These are phyloP conservation scores for Theileria sp. DNA, from an alignment of 169 alveolate genomes.

Conservation along the genomic window DNA sequence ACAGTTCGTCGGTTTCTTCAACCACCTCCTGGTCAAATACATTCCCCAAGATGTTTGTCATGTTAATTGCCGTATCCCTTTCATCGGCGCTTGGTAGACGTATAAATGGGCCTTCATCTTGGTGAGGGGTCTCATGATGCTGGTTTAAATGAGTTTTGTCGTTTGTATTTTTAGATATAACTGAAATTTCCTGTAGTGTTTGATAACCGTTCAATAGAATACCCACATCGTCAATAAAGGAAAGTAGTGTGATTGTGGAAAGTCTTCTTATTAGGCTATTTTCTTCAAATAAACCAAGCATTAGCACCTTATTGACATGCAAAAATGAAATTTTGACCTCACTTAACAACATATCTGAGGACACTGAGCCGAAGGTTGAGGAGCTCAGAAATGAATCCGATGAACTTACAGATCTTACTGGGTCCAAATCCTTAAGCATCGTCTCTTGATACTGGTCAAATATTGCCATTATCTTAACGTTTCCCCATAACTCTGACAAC, in stretches of 20 bases:
- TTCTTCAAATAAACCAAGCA: constrained; percentile 47
- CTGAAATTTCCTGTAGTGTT: constrained; percentile 57
- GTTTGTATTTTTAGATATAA: constrained; percentile 28
- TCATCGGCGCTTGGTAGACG: not conserved
- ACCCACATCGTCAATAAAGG: constrained; percentile 64
- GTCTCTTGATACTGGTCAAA: constrained; percentile 61
- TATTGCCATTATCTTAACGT: constrained; percentile 58
- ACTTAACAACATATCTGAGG: constrained; percentile 54
- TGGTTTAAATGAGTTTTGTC: not conserved
- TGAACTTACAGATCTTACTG: constrained; percentile 44
- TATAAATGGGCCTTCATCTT: not conserved
- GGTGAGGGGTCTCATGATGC: not conserved
- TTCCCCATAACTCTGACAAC: constrained; percentile 64
- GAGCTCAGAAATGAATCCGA: constrained; percentile 23
- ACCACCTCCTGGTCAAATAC: constrained; percentile 1
- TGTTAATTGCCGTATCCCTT: not conserved
- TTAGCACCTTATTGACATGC: constrained; percentile 44
- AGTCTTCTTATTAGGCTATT: constrained; percentile 38
- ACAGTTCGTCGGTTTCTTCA: constrained; percentile 40
- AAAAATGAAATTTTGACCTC: constrained; percentile 39
- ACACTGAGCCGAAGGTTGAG: constrained; percentile 51
- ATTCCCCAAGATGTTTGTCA: not conserved
- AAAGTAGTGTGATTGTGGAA: constrained; percentile 52
- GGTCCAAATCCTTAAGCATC: constrained; percentile 37
- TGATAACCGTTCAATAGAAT: constrained; percentile 46